Percentiles rank a stretch among this genome's conserved stretches.
These are phyloP conservation scores for Leishmania major DNA, from an alignment of 208 protist species.

Conservation along the genomic window DNA sequence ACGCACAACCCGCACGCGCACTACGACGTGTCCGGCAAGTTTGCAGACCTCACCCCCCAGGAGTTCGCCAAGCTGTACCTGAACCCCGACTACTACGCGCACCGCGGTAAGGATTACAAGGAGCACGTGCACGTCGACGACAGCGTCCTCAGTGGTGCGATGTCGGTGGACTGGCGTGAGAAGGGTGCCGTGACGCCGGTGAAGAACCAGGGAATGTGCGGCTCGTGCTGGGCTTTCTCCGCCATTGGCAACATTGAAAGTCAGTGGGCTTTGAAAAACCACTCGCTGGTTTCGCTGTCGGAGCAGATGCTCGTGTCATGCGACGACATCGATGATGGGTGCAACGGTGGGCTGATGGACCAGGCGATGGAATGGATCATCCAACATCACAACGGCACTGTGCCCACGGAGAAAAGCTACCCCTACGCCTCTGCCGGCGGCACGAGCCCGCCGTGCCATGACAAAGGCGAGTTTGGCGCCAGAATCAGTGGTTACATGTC, in stretches of 20 bases:
- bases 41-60: conserved; percentile 53
- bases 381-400: conserved; percentile 51
- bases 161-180: conserved; percentile 81
- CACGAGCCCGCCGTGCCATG: conserved; percentile 41
- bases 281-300: conserved; percentile 80
- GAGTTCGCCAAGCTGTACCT: conserved; percentile 55
- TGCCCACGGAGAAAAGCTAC: conserved; percentile 86
- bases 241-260: conserved; percentile 93
- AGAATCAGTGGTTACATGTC: conserved; percentile 69
- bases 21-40: conserved; percentile 45
- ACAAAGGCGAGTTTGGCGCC: conserved; percentile 53
- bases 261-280: conserved; percentile 46
- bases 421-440: conserved; percentile 82
- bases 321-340: conserved; percentile 83
- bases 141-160: conserved; percentile 1
- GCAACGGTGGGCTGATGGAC: conserved; percentile 92
- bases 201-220: conserved; percentile 96
- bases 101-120: conserved; percentile 10
- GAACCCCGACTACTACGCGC: conserved; percentile 26
- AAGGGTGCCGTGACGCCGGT: conserved; percentile 90
- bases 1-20: conserved; percentile 66
- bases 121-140: conserved; percentile 11
- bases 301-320: conserved; percentile 96
- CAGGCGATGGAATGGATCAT: conserved; percentile 86
- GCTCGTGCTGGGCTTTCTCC: conserved; percentile 97